Base-by-base conservation (phyloP, 2,329 filamentous ascomycete species). In the Tolypocladium tropicale region DNA sequence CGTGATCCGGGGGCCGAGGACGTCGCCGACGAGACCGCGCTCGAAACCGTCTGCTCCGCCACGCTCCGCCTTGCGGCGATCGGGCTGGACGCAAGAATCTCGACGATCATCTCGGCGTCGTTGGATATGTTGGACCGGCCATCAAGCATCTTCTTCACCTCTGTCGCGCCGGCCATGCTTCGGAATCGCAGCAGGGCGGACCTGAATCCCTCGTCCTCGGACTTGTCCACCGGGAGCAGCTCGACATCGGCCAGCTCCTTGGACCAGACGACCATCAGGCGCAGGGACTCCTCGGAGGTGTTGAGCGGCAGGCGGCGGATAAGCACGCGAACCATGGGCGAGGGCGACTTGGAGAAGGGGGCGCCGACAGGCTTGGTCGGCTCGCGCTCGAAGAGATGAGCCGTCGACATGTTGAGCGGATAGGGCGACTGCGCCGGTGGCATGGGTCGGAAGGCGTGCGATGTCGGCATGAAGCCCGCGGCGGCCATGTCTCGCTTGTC, bases 191-290 rank as follows among this genome's bases (percentile, higher is more conserved):
- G 64, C 34, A 83, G 62, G 28, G 81, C 82, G 1, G 78, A 77
- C 53, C 74, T 73, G 59, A 77, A 80, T 25, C 75, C 75, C 4
- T 70, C 63, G 59, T 84, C 80, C 37, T 76, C 72, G 6, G 78
- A 76, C 56, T 74, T 70, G 28, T 82, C 76, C 28, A 70, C 59
- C 1, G 78, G 70, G 4, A 84, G 67, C 30, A 84, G 68, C 60
- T 83, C 75, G 21, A 80, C 72, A 49, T 75, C 72, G 39, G 75
- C 65, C 14, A 83, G 69, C 39, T 84, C 80, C 61, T 83, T 75
- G 53, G 79, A 81, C 69, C 80, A 84, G 46, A 82, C 72, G 36
- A 82, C 72, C 80, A 85, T 84, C 33, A 81, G 67, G 51, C 77
- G 73, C 53, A 85, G 63, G 28, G 75, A 74, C 53, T 83, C 76